Conservation (phyloP, 1,139 yeast species). For the Blastobotrys apis region DNA sequence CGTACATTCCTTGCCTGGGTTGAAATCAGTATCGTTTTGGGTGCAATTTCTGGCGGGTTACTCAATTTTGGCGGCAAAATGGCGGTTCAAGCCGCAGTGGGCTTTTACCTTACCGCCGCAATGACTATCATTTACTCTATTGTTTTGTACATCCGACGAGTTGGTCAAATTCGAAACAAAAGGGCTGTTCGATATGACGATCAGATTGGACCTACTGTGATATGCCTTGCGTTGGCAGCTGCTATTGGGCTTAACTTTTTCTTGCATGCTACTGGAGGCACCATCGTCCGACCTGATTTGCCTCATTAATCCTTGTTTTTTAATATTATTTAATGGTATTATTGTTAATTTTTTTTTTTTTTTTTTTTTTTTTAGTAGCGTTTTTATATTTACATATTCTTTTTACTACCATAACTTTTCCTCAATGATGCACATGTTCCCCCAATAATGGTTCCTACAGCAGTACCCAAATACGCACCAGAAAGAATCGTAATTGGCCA, state of each 20-base stretch:
- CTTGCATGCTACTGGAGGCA: slow-evolving; percentile 24
- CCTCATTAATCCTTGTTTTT: slow-evolving; percentile 1
- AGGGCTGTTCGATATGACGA: slow-evolving; percentile 84
- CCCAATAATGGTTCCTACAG: slow-evolving; percentile 47
- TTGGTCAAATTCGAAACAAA: slow-evolving; percentile 74
- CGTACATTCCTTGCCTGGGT: slow-evolving; percentile 97
- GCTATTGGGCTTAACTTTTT: slow-evolving; percentile 69
- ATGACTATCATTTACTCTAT: slow-evolving; percentile 71
- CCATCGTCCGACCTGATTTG: slow-evolving; percentile 1
- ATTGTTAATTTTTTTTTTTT: neutral
- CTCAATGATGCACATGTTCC: slow-evolving; percentile 13
- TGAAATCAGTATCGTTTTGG: slow-evolving; percentile 89
- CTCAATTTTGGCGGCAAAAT: slow-evolving; percentile 82
- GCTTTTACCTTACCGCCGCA: slow-evolving; percentile 81
- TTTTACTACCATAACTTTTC: neutral
- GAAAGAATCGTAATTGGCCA: slow-evolving; percentile 91
- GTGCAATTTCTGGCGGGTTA: slow-evolving; percentile 91
- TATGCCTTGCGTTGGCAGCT: slow-evolving; percentile 68
- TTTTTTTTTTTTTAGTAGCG: neutral
- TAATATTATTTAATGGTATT: neutral
- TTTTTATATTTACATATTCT: neutral
- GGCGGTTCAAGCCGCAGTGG: slow-evolving; percentile 78
- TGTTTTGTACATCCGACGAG: slow-evolving; percentile 74
- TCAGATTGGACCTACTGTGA: slow-evolving; percentile 76
- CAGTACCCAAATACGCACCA: slow-evolving; percentile 75